A percentile compares a stretch with the other conserved stretches of the same genome.
These are phyloP conservation scores for Fusarium secorum DNA, from an alignment of 2,329 filamentous ascomycete species.

Conservation along the genomic window DNA sequence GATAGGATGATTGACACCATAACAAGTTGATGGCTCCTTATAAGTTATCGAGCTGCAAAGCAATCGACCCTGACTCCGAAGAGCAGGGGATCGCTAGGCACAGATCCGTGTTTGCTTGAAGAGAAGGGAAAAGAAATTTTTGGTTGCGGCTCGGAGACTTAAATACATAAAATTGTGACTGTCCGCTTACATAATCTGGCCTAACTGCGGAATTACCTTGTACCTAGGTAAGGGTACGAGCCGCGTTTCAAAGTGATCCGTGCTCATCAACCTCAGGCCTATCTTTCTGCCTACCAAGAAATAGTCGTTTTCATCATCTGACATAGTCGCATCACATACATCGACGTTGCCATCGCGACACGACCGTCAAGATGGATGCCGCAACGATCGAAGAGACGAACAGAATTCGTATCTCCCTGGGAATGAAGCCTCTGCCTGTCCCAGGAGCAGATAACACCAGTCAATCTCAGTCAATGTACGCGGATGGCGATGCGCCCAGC, in stretches of 20 bases:
- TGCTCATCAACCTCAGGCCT: constrained; percentile 21
- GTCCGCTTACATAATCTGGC: constrained; percentile 12
- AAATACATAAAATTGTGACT: constrained; percentile 13
- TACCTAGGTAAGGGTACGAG: too few relatives aligned
- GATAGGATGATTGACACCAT: constrained; percentile 91
- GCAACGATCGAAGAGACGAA: constrained; percentile 93
- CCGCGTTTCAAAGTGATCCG: constrained; percentile 24
- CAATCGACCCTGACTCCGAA: constrained; percentile 71
- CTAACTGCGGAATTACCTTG: neutral
- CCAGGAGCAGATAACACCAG: constrained; percentile 65
- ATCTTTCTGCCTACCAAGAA: constrained; percentile 1
- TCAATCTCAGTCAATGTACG: constrained; percentile 58
- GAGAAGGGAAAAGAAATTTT: constrained; percentile 46
- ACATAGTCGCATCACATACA: neutral
- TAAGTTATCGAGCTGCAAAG: constrained; percentile 82
- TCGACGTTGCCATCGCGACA: neutral
- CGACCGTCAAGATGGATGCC: constrained; percentile 61
- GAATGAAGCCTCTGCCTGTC: constrained; percentile 87
- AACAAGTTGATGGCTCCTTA: constrained; percentile 77
- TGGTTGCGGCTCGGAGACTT: constrained; percentile 38
- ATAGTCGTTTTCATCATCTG: neutral
- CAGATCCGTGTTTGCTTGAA: constrained; percentile 73
- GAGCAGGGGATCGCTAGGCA: constrained; percentile 79
- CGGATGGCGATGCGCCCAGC: constrained; percentile 73
- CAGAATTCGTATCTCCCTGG: constrained; percentile 86